Evolutionary conservation across 1,284 basidiomycete genomes (phyloP), one percentile per base, ranked within the genome.

Genomic region (Apiotrichum domesticum): DNA sequence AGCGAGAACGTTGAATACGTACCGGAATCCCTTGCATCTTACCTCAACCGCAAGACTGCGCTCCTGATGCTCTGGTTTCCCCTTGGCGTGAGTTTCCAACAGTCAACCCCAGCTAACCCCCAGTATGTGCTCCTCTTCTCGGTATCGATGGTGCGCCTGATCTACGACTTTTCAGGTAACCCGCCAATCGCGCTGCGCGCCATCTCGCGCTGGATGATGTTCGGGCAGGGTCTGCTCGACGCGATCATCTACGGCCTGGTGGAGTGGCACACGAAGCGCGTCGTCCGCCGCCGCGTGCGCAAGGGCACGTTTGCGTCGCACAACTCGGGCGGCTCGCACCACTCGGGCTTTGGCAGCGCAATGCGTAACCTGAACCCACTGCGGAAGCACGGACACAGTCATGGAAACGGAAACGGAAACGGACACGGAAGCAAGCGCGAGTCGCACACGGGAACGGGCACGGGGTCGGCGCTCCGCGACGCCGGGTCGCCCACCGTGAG

Each of bases 51-150:
- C 45, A 78, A 78, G 60, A 75, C 75, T 15, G 68, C 71, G 8
- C 59, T 77, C 32, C 67, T 77, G 51, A 77, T 76, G 74, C 61
- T 77, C 56, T 74, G 73, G 64, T 77, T 76, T 56, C 75, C 74
- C 4, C 64, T 77, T 1, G 76, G 70, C 7, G 74, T 76, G 54
- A 21, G 21, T 21, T 21, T 21, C 21, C 21, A 21, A 21, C 21
- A 21, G 21, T 21, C 21, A 21, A 21, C 21, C 21, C 21, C 21
- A 21, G 21, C 21, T 21, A 69, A 72, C 73, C 7, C 32, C 8
- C 46, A 69, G 65, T 75, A 77, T 55, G 59, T 74, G n/a, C 42
- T 74, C 10, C 59, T 78, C 47, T 78, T 78, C 60, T 75, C 74
- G 0, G 73, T 78, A 6, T 76, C 74, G 1, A 56, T 74, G 21